Base-by-base conservation (phyloP, 1,284 basidiomycete genomes). In the Cryptococcus jaspeensis region DNA sequence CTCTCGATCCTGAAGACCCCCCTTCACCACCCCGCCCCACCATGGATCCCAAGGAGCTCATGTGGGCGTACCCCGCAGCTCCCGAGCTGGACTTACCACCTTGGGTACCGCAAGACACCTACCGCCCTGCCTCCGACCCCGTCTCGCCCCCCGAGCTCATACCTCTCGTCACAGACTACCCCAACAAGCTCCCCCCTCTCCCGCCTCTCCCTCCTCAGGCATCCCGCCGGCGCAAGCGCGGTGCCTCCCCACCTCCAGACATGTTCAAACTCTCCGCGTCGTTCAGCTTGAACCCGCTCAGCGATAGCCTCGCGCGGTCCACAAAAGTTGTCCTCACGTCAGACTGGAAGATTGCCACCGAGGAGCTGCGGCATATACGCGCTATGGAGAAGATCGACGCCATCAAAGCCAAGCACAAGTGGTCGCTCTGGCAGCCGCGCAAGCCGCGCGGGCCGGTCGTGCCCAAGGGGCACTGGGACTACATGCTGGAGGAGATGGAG, bases 401-500 rank as follows among this genome's bases (percentile, higher is more conserved):
- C 48, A 82, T 97, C 62, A 96, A 97, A 76, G 82, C 85, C 16
- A 82, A 83, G 13, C 88, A 87, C 1, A 81, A 85, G 32, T 99
- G 96, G 96, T 90, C 89, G 67, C 91, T 96, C 70, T 82, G 94
- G 47, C 96, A 99, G 70, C 91, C 92, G 1, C 97, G 96, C 79
- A 96, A 95, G 76, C 90, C 94, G 67, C 83, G 90, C 53, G 88
- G 86, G 8, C 91, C 92, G 8, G 84, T 86, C 1, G 76, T 90
- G 37, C 80, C 82, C 5, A 98, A 98, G 76, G 85, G 88, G 0
- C 93, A 98, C 67, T 95, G 92, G 91, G 96, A 99, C 75, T 90
- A 93, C 75, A 80, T 99, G 32, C 79, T 99, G 72, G 96, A 99
- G 60, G 96, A 99, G 78, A 92, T 98, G 92, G 91, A 89, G 84